Percentiles rank a stretch among this genome's conserved stretches.
phyloP scores from a whole-genome alignment of 768 basidiomycete genomes.

The Boletus rubropictus region DNA sequence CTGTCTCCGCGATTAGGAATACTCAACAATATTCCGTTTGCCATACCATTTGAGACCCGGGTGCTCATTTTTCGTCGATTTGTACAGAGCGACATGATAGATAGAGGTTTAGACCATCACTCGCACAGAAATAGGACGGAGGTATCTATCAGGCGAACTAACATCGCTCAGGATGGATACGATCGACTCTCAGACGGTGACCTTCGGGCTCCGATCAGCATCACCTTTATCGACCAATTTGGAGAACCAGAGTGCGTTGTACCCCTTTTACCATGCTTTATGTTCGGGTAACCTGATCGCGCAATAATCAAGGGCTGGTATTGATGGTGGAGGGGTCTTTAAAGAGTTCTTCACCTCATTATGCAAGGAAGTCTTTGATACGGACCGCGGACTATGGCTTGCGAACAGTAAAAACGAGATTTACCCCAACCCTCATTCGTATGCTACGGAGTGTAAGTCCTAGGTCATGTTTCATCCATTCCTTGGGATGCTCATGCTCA shows the following conservation, averaged over 20 bases:
- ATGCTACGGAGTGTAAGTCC: constrained; percentile 77
- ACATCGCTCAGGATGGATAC: constrained; percentile 88
- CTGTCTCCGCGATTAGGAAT: constrained; percentile 72
- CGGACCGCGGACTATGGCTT: constrained; percentile 90
- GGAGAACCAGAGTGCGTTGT: constrained; percentile 72
- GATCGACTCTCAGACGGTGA: constrained; percentile 71
- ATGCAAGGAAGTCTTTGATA: constrained; percentile 91
- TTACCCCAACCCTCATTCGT: constrained; percentile 90
- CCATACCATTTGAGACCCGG: constrained; percentile 88
- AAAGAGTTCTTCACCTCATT: constrained; percentile 96
- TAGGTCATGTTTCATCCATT: neutral
- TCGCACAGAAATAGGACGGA: constrained; percentile 20
- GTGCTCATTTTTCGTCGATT: constrained; percentile 87
- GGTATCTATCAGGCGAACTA: constrained; percentile 48
- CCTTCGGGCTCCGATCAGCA: constrained; percentile 78
- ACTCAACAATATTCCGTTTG: constrained; percentile 93
- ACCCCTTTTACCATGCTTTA: neutral
- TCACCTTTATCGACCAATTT: constrained; percentile 89
- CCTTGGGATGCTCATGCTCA: neutral
- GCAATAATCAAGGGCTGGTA: constrained; percentile 57
- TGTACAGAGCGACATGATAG: constrained; percentile 55
- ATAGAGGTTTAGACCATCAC: constrained; percentile 15
- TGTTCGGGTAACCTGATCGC: constrained; percentile 1
- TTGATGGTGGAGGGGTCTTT: constrained; percentile 96
- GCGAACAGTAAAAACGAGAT: constrained; percentile 87